phyloP scores from a whole-genome alignment of 1,284 basidiomycete species.

The Tylopilus sp. region DNA sequence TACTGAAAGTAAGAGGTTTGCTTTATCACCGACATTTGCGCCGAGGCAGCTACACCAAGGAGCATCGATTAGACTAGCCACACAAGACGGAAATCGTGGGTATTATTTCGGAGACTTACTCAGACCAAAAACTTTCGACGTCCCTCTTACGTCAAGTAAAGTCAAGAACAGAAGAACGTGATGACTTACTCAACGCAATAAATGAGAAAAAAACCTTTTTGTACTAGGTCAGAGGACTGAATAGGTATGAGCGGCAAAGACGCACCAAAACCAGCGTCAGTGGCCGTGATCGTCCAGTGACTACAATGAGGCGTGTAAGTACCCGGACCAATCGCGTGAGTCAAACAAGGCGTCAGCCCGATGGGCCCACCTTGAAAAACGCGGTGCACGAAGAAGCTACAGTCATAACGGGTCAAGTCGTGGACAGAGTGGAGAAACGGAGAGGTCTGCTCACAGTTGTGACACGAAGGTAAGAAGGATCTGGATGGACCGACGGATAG shows the following conservation, averaged over 20 bases:
- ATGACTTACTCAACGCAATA: slow-evolving; percentile 22
- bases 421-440: neutral
- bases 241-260: neutral
- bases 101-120: slow-evolving; percentile 19
- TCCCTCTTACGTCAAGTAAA: slow-evolving; percentile 14
- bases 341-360: neutral
- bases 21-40: slow-evolving; percentile 27
- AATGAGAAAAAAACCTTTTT: slow-evolving; percentile 21
- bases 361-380: slow-evolving; percentile 30
- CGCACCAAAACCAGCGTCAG: slow-evolving; percentile 21
- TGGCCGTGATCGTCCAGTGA: slow-evolving; percentile 17
- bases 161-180: neutral
- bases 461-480: slow-evolving; percentile 33
- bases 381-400: slow-evolving; percentile 36
- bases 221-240: slow-evolving; percentile 3
- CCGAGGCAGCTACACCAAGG: slow-evolving; percentile 16
- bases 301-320: slow-evolving; percentile 12
- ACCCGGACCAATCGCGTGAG: neutral
- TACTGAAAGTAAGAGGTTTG: too few species aligned
- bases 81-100: neutral
- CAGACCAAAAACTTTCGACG: slow-evolving; percentile 31
- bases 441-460: slow-evolving; percentile 30
- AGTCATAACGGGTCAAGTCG: slow-evolving; percentile 1
- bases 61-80: neutral
- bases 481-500: slow-evolving; percentile 14